Evolutionary conservation across 2,329 filamentous ascomycete genomes (phyloP).

Genomic region (Aspergillus neotritici): DNA sequence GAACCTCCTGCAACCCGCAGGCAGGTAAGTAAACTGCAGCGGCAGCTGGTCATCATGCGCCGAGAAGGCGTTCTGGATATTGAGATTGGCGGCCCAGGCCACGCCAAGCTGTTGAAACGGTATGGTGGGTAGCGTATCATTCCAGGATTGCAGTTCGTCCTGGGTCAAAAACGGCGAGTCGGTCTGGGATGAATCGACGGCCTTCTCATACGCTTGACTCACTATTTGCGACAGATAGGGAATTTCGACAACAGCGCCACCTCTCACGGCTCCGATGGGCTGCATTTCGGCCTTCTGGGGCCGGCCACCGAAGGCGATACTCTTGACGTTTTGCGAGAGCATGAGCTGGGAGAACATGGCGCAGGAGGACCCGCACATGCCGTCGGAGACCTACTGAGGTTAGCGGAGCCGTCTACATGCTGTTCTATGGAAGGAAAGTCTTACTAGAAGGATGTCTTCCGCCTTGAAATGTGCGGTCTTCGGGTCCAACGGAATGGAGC

Average conservation of each 20-base stretch:
- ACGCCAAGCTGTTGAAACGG: background rate
- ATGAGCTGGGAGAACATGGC: background rate
- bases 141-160: background rate
- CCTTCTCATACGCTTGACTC: background rate
- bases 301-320: background rate
- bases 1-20: background rate
- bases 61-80: background rate
- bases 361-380: background rate
- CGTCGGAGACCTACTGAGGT: background rate
- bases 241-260: background rate
- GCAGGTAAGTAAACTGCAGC: background rate
- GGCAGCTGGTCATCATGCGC: background rate
- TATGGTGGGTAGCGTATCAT: background rate
- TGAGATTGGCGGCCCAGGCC: background rate
- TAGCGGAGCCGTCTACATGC: background rate
- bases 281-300: background rate
- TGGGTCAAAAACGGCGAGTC: background rate
- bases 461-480: background rate
- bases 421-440: background rate
- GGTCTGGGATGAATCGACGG: background rate
- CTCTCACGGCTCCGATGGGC: background rate
- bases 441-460: background rate
- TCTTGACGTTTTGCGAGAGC: background rate
- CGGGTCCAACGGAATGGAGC: background rate
- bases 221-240: background rate